These are phyloP conservation scores for Leccinum longicurvipes DNA, from an alignment of 768 basidiomycete genomes.

Conservation along the genomic window DNA sequence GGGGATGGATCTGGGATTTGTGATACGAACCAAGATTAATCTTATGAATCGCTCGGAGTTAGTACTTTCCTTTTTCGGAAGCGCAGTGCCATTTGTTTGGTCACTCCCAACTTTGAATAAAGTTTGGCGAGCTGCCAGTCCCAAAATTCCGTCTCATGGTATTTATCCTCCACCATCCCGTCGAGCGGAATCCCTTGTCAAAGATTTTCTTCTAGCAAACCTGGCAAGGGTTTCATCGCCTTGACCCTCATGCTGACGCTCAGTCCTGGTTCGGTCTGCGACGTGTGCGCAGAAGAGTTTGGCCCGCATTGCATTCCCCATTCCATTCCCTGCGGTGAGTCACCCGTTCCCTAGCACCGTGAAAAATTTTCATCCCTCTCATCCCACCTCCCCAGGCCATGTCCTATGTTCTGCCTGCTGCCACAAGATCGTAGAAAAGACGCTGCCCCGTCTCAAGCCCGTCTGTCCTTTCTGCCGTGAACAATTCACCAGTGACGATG, in stretches of 20 bases:
- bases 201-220: slow-evolving; percentile 37
- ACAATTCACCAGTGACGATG: slow-evolving; percentile 58
- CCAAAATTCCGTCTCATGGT: slow-evolving; percentile 38
- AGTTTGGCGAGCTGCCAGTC: slow-evolving; percentile 27
- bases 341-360: slow-evolving; percentile 9
- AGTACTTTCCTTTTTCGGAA: background rate
- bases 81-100: slow-evolving; percentile 32
- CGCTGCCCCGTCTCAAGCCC: slow-evolving; percentile 62
- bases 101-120: slow-evolving; percentile 25
- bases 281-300: slow-evolving; percentile 88
- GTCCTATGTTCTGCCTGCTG: slow-evolving; percentile 76
- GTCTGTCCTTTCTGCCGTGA: slow-evolving; percentile 86
- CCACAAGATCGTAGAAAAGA: slow-evolving; percentile 80
- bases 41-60: slow-evolving; percentile 14
- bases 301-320: slow-evolving; percentile 71
- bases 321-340: slow-evolving; percentile 74
- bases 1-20: background rate
- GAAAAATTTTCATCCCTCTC: slow-evolving; percentile 24
- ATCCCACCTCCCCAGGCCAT: slow-evolving; percentile 52
- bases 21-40: slow-evolving; percentile 4
- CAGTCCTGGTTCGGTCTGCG: slow-evolving; percentile 78
- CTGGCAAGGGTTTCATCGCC: slow-evolving; percentile 38
- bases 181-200: slow-evolving; percentile 45
- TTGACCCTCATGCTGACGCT: slow-evolving; percentile 72
- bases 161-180: slow-evolving; percentile 47